These are phyloP conservation scores for Aspergillus affinis DNA, from an alignment of 495 filamentous ascomycete genomes.

Conservation along the genomic window DNA sequence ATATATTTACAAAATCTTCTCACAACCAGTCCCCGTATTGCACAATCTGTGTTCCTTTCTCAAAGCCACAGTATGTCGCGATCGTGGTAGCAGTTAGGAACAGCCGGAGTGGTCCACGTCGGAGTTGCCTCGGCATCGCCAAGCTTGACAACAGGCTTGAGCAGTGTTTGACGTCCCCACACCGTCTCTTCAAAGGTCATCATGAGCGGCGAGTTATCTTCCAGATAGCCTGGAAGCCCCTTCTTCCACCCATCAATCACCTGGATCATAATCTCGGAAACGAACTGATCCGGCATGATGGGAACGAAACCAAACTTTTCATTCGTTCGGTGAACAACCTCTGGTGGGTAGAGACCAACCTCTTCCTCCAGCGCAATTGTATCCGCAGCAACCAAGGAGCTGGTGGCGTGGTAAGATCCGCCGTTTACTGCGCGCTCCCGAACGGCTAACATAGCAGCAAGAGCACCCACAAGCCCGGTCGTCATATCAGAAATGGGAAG, in stretches of 20 bases:
- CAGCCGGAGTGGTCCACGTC: slow-evolving; percentile 23
- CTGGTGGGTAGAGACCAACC: slow-evolving; percentile 26
- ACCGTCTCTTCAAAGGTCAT: slow-evolving; percentile 22
- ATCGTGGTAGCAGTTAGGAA: slow-evolving; percentile 28
- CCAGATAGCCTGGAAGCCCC: slow-evolving; percentile 24
- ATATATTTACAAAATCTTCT: not conserved
- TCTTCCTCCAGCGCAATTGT: slow-evolving; percentile 18
- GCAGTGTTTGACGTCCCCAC: slow-evolving; percentile 23
- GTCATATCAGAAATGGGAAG: slow-evolving; percentile 73
- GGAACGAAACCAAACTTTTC: slow-evolving; percentile 15
- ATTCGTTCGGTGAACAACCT: slow-evolving; percentile 20
- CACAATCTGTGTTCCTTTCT: not conserved
- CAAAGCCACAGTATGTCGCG: slow-evolving; percentile 20
- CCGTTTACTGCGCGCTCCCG: slow-evolving; percentile 27
- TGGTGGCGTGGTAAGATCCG: slow-evolving; percentile 29
- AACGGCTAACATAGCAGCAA: slow-evolving; percentile 51
- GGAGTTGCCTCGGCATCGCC: slow-evolving; percentile 25
- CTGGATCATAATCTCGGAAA: slow-evolving; percentile 29
- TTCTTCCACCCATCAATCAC: slow-evolving; percentile 33
- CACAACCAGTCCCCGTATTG: not conserved
- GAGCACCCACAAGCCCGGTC: slow-evolving; percentile 56
- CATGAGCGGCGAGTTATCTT: slow-evolving; percentile 27
- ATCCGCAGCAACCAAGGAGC: slow-evolving; percentile 29
- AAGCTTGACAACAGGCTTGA: slow-evolving; percentile 28
- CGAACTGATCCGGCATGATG: slow-evolving; percentile 24